Conservation (phyloP, 1,139 yeast species). For the Diutina scorzettiae region DNA sequence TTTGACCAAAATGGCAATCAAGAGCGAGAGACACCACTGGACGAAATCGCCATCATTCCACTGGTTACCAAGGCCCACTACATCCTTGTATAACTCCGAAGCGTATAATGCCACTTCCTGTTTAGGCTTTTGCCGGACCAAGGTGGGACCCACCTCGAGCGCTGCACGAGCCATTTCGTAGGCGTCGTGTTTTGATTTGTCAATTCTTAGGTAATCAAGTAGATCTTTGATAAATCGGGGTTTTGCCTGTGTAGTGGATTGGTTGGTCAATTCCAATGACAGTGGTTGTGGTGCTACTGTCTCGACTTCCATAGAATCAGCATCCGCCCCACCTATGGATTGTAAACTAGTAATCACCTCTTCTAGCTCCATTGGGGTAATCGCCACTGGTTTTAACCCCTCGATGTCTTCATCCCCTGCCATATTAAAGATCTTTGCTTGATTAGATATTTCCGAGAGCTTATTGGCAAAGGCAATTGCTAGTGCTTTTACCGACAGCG, state of each 20-base stretch:
- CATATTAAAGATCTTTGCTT: background rate
- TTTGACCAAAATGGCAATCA: constrained; percentile 1
- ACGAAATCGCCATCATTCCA: background rate
- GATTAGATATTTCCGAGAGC: background rate
- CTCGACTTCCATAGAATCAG: background rate
- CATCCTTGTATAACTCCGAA: background rate
- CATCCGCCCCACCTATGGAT: background rate
- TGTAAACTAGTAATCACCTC: background rate
- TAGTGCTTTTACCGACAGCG: background rate
- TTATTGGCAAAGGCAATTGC: constrained; percentile 1
- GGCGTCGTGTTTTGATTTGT: background rate
- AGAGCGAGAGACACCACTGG: background rate
- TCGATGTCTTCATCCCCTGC: background rate
- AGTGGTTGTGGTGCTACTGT: background rate
- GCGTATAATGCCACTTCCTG: background rate
- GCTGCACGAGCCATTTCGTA: constrained; percentile 2
- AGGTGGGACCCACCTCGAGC: background rate
- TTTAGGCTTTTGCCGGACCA: background rate
- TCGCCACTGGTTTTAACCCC: background rate
- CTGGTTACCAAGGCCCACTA: background rate
- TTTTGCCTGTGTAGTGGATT: background rate
- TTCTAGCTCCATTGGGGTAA: background rate
- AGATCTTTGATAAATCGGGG: constrained; percentile 1
- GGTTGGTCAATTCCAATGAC: background rate
- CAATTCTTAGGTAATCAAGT: background rate